These are phyloP conservation scores for Colletotrichum somersetense DNA, from an alignment of 2,329 filamentous ascomycete species.

Conservation along the genomic window DNA sequence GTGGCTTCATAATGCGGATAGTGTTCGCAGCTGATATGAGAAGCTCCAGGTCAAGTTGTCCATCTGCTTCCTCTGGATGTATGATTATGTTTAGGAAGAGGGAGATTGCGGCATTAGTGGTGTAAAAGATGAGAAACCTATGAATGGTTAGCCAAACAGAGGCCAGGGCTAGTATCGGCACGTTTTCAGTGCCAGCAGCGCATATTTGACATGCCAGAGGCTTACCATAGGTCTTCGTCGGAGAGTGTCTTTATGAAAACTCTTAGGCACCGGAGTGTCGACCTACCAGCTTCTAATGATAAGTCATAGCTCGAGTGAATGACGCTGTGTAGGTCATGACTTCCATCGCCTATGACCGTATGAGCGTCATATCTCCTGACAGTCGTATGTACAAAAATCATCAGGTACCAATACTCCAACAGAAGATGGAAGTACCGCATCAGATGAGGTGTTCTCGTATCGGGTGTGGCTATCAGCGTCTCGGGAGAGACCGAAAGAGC, in stretches of 20 bases:
- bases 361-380: constrained; percentile 43
- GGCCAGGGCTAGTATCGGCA: background rate
- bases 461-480: background rate
- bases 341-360: constrained; percentile 16
- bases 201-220: too few species aligned
- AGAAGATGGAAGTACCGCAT: constrained; percentile 32
- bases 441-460: background rate
- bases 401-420: constrained; percentile 43
- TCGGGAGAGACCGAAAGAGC: background rate
- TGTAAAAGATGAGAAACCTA: constrained; percentile 36
- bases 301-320: constrained; percentile 45
- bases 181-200: background rate
- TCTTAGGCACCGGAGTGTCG: constrained; percentile 40
- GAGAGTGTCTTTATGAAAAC: constrained; percentile 8
- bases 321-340: constrained; percentile 43
- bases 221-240: constrained; percentile 10
- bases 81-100: constrained; percentile 43
- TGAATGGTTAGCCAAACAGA: background rate
- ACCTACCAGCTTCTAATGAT: constrained; percentile 44
- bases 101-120: constrained; percentile 40
- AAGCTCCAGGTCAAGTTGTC: constrained; percentile 20
- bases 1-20: background rate
- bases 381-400: constrained; percentile 42
- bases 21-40: constrained; percentile 22
- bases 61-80: constrained; percentile 22